Conservation (phyloP, 1,284 basidiomycete genomes). For the Blastosporella zonata region DNA sequence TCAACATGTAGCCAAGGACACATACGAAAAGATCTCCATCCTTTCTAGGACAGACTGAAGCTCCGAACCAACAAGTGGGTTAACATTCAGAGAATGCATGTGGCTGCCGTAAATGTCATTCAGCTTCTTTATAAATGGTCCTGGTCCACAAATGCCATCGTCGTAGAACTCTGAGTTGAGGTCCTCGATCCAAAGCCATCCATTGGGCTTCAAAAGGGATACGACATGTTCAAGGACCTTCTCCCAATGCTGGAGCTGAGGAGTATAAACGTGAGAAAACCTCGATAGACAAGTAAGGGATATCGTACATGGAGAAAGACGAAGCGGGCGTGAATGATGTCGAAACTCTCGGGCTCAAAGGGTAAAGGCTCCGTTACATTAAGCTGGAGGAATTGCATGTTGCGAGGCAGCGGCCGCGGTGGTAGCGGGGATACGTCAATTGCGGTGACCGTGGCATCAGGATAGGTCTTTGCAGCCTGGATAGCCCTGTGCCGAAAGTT, state of each 20-base stretch:
- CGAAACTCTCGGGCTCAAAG: constrained; percentile 5
- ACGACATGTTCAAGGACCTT: background rate
- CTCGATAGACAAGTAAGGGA: background rate
- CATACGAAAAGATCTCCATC: constrained; percentile 3
- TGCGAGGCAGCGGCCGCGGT: constrained; percentile 4
- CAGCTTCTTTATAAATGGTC: background rate
- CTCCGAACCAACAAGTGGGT: background rate
- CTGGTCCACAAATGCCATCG: background rate
- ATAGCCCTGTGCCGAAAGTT: constrained; percentile 3
- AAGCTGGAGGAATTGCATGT: constrained; percentile 8
- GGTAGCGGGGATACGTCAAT: constrained; percentile 9
- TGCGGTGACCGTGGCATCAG: constrained; percentile 9
- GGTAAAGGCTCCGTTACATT: constrained; percentile 2
- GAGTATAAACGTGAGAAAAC: background rate
- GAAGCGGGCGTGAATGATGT: constrained; percentile 4
- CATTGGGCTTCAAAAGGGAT: constrained; percentile 7
- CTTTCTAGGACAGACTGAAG: background rate
- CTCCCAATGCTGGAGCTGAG: background rate
- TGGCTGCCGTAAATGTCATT: constrained; percentile 1
- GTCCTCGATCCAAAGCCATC: constrained; percentile 11
- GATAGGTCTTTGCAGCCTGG: constrained; percentile 10
- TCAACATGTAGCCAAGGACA: background rate
- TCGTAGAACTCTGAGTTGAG: background rate
- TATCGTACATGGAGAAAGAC: constrained; percentile 1
- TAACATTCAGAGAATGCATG: background rate